Evolutionary conservation across 2,329 filamentous ascomycete species (phyloP).

Genomic region (Capronia epimyces): DNA sequence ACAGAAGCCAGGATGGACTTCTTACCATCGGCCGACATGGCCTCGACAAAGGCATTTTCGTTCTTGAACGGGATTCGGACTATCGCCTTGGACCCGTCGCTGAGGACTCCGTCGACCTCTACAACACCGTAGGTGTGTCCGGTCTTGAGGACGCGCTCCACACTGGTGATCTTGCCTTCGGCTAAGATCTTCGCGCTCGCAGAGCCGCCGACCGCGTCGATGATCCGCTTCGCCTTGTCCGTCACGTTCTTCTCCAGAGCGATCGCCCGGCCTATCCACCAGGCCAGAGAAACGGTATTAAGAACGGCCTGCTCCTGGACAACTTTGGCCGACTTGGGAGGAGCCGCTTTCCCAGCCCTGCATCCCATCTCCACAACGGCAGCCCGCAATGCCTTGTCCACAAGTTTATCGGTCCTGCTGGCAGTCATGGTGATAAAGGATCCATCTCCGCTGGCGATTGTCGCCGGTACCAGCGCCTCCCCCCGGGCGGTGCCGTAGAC

Average conservation of each 20-base stretch:
- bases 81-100: constrained; percentile 27
- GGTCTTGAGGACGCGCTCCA: constrained; percentile 49
- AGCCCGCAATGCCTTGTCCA: constrained; percentile 44
- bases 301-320: constrained; percentile 37
- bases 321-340: constrained; percentile 37
- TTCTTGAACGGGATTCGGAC: constrained; percentile 68
- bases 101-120: constrained; percentile 50
- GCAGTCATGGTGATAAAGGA: constrained; percentile 46
- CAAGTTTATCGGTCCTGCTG: constrained; percentile 34
- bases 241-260: constrained; percentile 41
- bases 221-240: constrained; percentile 53
- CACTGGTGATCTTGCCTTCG: constrained; percentile 59
- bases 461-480: constrained; percentile 24
- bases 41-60: constrained; percentile 48
- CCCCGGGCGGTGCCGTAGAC: constrained; percentile 18
- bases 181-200: constrained; percentile 54
- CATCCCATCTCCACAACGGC: constrained; percentile 53
- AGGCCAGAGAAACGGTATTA: constrained; percentile 42
- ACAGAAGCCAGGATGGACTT: constrained; percentile 47
- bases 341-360: constrained; percentile 39
- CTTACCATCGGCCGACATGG: constrained; percentile 4
- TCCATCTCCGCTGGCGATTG: constrained; percentile 44
- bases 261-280: constrained; percentile 56
- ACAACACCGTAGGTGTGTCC: constrained; percentile 52
- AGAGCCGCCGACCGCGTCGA: constrained; percentile 39